Base-by-base conservation (phyloP, 2,329 filamentous ascomycete genomes). In the Monosporascus sp. region DNA sequence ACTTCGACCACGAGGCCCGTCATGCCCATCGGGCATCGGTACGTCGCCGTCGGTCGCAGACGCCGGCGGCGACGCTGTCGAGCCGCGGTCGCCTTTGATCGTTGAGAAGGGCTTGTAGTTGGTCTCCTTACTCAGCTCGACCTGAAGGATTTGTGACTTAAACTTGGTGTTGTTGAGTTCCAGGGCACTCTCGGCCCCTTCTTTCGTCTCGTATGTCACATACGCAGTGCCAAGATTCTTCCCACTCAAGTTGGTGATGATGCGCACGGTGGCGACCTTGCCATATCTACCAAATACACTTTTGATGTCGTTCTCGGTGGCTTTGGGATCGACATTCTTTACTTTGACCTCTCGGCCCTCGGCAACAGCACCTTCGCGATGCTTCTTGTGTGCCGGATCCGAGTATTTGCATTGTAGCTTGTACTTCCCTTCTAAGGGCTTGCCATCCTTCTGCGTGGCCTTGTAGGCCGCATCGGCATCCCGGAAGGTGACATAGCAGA, bases 401-500 rank as follows among this genome's bases (percentile, higher is more conserved):
- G 94, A 97, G 60, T 95, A 90, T 71, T 91, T 91, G 8, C 84
- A 88, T 41, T 86, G 72, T 1, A 99, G 78, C 60, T 81, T 85
- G 61, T 86, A 85, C 27, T 82, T 81, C 26, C 83, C 84, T 24
- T 87, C 87, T 0, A 96, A 71, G 22, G 85, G 68, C 53, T 80
- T 85, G 26, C 87, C 87, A 64, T 97, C 81, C 48, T 96, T 80
- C 54, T 83, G 74, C 1, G 86, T 87, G 1, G 92, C 92, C 48
- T 82, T 83, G 40, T 83, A 78, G 1, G 91, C 90, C 50, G 83
- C 81, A n/a, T 79, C 78, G 3, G 80, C 71, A 34, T 84, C 83
- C 48, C 85, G 80, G 68, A 97, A 97, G n/a, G 95, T 90, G 7
- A 97, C 80, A 69, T 99, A 99, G 75, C 92, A 97, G 74, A 99